Base-by-base conservation (phyloP, 768 basidiomycete species). In the Rhizopogon vinicolor region DNA sequence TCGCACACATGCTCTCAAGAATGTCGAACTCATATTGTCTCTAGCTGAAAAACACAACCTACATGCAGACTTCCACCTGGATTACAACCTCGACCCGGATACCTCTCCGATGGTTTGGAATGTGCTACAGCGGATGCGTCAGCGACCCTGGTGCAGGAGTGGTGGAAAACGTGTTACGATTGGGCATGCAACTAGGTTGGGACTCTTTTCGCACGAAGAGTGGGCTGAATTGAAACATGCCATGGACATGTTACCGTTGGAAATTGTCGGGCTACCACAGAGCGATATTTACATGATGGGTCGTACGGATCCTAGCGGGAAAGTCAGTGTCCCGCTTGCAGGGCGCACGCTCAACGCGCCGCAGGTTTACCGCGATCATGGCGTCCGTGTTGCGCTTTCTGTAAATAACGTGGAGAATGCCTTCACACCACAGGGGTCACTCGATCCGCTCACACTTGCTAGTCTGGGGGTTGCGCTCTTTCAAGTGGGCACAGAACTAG, bases 261-360 rank as follows among this genome's bases (percentile, higher is more conserved):
- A 71, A 55, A 74, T 86, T 46, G 78, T 86, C 7, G 77, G 80
- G 5, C 70, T 87, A 22, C 84, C 81, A 13, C 82, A 85, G 61
- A 85, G 78, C 54, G 85, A 87, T 59, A 72, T 86, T 62, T 87
- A 86, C 70, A 86, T 86, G 80, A 82, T 84, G 73, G 85, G 83
- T 25, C 73, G 83, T 51, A 48, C 57, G 7, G 53, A 29, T 52
- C 43, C 52, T 41, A 48, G 53, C 13, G 61, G 55, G 18, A 66
- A 64, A 10, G 56, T 64, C 41, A 58, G 69, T 39, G 64, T 66
- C 28, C 69, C 74, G 29, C 66, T 75, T 6, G 67, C 77, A 28
- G 83, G 80, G 44, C 71, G 85, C 59, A 82, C 84, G 31, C 75
- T 86, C 48, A 76, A 81, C 54, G 78, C 82, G 52, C 78, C 81